Conservation (phyloP, 495 filamentous ascomycete species). For the Penicillium verhagenii region DNA sequence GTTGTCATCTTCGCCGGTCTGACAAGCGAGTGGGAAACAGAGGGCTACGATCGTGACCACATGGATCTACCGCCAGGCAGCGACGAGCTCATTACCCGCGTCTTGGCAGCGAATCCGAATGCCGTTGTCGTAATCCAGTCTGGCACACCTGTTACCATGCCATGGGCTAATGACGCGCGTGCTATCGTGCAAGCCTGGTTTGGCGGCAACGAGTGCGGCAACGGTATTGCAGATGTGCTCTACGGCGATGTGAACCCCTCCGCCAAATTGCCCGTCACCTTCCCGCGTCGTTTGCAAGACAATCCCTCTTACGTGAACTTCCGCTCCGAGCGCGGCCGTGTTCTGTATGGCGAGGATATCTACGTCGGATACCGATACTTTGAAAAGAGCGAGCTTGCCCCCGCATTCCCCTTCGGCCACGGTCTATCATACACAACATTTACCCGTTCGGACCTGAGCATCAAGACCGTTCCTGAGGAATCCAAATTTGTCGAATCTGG, state of each 20-base stretch:
- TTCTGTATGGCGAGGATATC: conserved; percentile 76
- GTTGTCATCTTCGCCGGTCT: conserved; percentile 79
- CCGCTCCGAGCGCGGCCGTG: conserved; percentile 72
- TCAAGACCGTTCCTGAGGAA: conserved; percentile 36
- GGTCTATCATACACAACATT: conserved; percentile 83
- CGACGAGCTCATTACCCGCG: conserved; percentile 69
- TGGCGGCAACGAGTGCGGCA: conserved; percentile 65
- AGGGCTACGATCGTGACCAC: conserved; percentile 78
- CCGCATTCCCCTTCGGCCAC: conserved; percentile 79
- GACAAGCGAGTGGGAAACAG: conserved; percentile 85
- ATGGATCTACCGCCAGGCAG: conserved; percentile 81
- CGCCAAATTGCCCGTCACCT: conserved; percentile 57
- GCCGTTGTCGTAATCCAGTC: conserved; percentile 81
- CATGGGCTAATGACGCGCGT: conserved; percentile 67
- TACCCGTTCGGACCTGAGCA: conserved; percentile 59
- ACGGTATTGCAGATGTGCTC: conserved; percentile 59
- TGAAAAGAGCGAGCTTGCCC: conserved; percentile 62
- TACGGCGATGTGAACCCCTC: conserved; percentile 57
- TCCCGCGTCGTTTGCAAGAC: conserved; percentile 65
- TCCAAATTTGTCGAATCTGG: conserved; percentile 31
- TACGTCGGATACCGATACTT: conserved; percentile 85
- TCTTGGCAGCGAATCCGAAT: conserved; percentile 68
- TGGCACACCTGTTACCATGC: conserved; percentile 83
- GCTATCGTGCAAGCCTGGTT: conserved; percentile 77
- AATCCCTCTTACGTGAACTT: conserved; percentile 77